Percentiles rank a stretch among this genome's conserved stretches.
phyloP scores from a whole-genome alignment of 2,329 filamentous ascomycete genomes.

The Phaeosphaeriaceae sp. region DNA sequence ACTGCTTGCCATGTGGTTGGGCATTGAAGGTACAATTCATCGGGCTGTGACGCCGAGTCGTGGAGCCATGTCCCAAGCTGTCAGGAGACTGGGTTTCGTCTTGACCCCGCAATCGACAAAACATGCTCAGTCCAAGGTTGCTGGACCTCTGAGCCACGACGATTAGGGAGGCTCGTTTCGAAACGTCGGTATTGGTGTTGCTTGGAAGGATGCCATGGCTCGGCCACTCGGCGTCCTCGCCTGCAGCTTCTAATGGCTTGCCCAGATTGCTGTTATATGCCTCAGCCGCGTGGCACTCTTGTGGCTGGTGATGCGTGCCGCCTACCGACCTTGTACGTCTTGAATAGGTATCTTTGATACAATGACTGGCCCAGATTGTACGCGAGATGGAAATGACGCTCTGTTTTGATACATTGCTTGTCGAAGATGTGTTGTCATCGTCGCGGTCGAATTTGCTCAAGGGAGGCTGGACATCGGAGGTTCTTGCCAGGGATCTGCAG shows the following conservation, averaged over 20 bases:
- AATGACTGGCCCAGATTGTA: neutral
- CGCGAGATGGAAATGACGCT: neutral
- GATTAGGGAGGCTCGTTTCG: constrained; percentile 8
- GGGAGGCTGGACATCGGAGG: constrained; percentile 1
- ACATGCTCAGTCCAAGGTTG: neutral
- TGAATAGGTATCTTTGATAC: neutral
- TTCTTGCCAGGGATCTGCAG: neutral
- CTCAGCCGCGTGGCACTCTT: constrained; percentile 12
- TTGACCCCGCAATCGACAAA: constrained; percentile 11
- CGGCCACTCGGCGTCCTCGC: constrained; percentile 19
- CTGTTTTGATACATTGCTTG: neutral
- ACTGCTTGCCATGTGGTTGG: constrained; percentile 2
- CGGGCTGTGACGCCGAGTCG: constrained; percentile 5
- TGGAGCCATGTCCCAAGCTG: constrained; percentile 22
- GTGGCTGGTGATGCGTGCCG: constrained; percentile 8
- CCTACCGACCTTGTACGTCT: constrained; percentile 1
- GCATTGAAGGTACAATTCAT: neutral
- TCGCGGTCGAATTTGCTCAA: constrained; percentile 5
- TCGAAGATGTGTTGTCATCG: neutral
- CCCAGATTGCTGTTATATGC: constrained; percentile 2
- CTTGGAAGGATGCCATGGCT: constrained; percentile 10
- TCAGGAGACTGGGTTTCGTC: constrained; percentile 7
- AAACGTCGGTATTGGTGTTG: constrained; percentile 9
- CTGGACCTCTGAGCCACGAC: constrained; percentile 1
- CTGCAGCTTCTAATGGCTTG: constrained; percentile 11